Base-by-base conservation (phyloP, 768 basidiomycete genomes). In the Russula brevipes region DNA sequence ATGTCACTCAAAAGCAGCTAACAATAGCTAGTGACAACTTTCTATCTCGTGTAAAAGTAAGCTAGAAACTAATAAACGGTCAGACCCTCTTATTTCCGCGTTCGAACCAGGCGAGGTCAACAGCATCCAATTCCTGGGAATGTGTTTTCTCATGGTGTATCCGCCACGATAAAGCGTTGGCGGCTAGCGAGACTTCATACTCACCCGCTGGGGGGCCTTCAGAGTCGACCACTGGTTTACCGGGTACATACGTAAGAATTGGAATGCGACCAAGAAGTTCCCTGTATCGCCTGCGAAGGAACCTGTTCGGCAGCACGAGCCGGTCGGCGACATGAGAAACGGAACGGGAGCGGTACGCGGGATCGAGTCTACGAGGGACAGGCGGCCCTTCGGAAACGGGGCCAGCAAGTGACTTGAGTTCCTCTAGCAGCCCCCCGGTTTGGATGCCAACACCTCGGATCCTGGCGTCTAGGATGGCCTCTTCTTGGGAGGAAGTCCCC, bases 251-350 rank as follows among this genome's bases (percentile, higher is more conserved):
- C 9, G 39, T 76, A 79, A 91, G 74, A 38, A 83, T 74, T 0
- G 90, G 90, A 31, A 85, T 63, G n/a, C 78, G 79, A 7, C 77
- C 76, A 8, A 91, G 75, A n/a, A 91, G 78, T 31, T 78, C 75
- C 57, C 79, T 82, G 65, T 85, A 90, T 54, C 87, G 76, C 45
- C 81, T 75, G 30, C 78, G 76, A 54, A 83, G 63, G 44, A 73
- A 75, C 45, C 74, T 68, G 12, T 35, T 66, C 11, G 69, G 63
- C 24, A 31, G 44, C 30, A 11, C 6, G 6, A 24, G 47, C 33
- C 41, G 39, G 49, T 55, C 54, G 11, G n/a, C 9, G 6, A 19
- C 10, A n/a, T n/a, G 7, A 31, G 61, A 30, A 14, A 16, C 14
- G 14, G 54, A 19, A 16, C 12, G 16, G 31, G 55, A n/a, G 3